Evolutionary conservation across 2,329 filamentous ascomycete genomes (phyloP), one percentile per base, ranked within the genome.

Genomic region (Alternaria viburni): DNA sequence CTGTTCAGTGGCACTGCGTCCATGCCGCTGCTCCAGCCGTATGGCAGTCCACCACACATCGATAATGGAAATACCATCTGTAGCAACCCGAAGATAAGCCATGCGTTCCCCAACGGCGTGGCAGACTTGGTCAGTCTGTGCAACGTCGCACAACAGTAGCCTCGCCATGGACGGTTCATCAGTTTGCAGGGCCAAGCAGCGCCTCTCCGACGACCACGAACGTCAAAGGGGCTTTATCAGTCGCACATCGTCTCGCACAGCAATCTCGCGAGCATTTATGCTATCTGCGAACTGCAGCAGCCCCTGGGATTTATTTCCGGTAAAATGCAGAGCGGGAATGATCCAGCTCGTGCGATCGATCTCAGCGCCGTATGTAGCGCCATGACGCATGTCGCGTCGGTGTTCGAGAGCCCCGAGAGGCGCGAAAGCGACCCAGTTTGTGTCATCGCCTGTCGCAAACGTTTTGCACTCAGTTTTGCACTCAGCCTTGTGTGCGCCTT

Each of bases 331-430:
- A 49, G 6, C 45, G 23, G 21, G 41, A 44, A 36, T 50, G 32
- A 23, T 19, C 15, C 28, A n/a, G 28, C 32, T 32, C n/a, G 28
- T 25, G 28, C 52, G 41, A 58, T 66, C 64, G 64, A 66, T 66
- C 64, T 59, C 43, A 47, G 45, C 25, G 21, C 19, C 15, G 30
- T 56, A 45, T 57, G 36, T 17, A 21, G 43, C 59, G 61, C 64
- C 41, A 56, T 56, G 51, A 61, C 58, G 52, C 32, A 25, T 17
- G 9, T 25, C 15, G 17, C 54, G 36, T 66, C 64, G 64, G 61
- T 45, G 17, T 57, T 66, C 41, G 26, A 49, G 25, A 43, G 30
- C 54, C 23, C 59, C 59, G 59, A 62, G 23, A 13, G 26, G 44
- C 52, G 57, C 54, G 32, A 60, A 26, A 19, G 43, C 44, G 32